Conservation (phyloP, 2,329 filamentous ascomycete genomes). For the Exophiala viscosa region DNA sequence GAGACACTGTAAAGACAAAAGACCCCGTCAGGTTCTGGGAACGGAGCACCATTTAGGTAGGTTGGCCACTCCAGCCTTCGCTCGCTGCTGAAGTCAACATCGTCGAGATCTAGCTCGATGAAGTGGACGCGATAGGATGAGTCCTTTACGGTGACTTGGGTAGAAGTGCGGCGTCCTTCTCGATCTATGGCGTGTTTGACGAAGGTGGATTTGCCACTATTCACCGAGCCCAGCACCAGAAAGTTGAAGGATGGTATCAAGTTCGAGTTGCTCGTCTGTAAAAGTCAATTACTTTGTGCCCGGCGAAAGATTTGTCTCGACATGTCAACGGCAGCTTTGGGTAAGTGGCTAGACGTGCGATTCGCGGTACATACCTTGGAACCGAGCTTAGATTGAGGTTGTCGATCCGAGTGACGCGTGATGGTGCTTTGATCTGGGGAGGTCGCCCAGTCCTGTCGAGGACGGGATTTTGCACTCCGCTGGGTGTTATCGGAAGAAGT, state of each 20-base stretch:
- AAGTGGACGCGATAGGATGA: conserved; percentile 55
- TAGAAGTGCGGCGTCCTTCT: conserved; percentile 32
- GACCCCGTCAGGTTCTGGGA: conserved; percentile 76
- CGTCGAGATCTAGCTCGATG: conserved; percentile 52
- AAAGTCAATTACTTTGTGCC: conserved; percentile 4
- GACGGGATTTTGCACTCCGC: conserved; percentile 21
- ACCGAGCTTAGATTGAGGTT: conserved; percentile 11
- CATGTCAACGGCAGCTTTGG: background rate
- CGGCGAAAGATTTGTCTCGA: background rate
- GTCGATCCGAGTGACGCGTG: conserved; percentile 7
- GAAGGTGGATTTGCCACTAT: conserved; percentile 59
- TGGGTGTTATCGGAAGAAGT: conserved; percentile 17
- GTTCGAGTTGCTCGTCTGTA: conserved; percentile 15
- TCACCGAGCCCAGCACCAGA: conserved; percentile 53
- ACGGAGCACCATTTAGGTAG: conserved; percentile 59
- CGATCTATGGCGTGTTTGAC: conserved; percentile 55
- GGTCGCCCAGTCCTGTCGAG: conserved; percentile 14
- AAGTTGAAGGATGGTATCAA: conserved; percentile 54
- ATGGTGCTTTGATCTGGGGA: conserved; percentile 10
- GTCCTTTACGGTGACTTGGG: conserved; percentile 56
- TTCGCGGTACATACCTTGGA: conserved; percentile 14
- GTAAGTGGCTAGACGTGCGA: background rate
- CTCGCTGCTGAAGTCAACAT: conserved; percentile 50
- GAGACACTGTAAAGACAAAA: conserved; percentile 85
- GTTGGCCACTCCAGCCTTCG: conserved; percentile 50